Evolutionary conservation across 192 early-diverging fungal species (phyloP).

Genomic region (Backusella westeae): DNA sequence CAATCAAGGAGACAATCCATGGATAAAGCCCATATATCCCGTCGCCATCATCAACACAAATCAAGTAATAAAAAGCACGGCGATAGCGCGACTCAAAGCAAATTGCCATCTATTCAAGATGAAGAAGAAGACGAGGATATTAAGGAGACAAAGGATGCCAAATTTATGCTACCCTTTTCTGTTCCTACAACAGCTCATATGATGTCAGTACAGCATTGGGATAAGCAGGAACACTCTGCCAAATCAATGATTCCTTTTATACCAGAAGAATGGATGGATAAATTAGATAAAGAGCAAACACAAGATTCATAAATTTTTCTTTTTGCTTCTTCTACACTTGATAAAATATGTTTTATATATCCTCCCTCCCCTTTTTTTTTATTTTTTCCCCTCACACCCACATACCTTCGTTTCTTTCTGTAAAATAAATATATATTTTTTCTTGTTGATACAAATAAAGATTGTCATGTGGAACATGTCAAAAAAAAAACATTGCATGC

Average conservation of each 20-base stretch:
- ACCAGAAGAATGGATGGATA: slow-evolving; percentile 36
- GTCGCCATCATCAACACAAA: neutral
- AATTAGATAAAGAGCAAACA: slow-evolving; percentile 20
- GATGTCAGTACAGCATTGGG: neutral
- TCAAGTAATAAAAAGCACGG: neutral
- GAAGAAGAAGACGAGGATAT: slow-evolving; percentile 28
- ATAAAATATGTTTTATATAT: slow-evolving; percentile 2
- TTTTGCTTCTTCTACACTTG: neutral
- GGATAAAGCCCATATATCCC: neutral
- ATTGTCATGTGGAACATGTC: neutral
- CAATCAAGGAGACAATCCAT: neutral
- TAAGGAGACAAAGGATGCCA: slow-evolving; percentile 44
- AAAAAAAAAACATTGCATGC: neutral
- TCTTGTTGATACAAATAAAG: neutral
- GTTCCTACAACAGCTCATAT: slow-evolving; percentile 54
- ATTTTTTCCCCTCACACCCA: neutral
- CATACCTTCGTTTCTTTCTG: neutral
- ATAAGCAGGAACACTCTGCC: neutral
- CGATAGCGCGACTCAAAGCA: neutral
- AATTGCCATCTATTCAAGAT: neutral
- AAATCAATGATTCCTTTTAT: slow-evolving; percentile 19
- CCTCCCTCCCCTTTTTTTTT: neutral
- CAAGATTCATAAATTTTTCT: neutral
- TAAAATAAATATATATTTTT: neutral
- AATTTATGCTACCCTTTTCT: slow-evolving; percentile 60